A percentile compares a stretch with the other conserved stretches of the same genome.
These are phyloP conservation scores for Samsoniella hepiali DNA, from an alignment of 2,329 filamentous ascomycete genomes.

Conservation along the genomic window DNA sequence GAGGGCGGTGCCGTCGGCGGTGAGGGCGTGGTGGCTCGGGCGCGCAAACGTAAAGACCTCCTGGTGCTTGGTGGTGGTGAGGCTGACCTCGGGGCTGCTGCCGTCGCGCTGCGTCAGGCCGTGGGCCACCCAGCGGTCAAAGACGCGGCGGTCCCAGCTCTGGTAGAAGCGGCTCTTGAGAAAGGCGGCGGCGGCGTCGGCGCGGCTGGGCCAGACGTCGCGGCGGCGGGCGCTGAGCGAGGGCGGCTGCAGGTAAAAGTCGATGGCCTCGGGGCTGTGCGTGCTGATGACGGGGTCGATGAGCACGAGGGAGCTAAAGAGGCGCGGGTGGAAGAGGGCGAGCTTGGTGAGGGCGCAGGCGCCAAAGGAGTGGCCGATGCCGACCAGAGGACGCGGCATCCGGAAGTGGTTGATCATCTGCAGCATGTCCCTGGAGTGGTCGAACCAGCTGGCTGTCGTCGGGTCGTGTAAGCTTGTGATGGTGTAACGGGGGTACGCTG, in stretches of 20 bases:
- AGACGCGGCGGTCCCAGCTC: conserved; percentile 75
- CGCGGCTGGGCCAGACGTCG: conserved; percentile 77
- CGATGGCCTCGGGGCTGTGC: conserved; percentile 39
- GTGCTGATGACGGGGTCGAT: conserved; percentile 78
- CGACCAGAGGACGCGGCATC: conserved; percentile 73
- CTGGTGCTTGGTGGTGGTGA: conserved; percentile 81
- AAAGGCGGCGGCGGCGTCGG: conserved; percentile 65
- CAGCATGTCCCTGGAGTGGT: conserved; percentile 79
- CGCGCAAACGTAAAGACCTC: conserved; percentile 69
- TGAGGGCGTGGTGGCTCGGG: conserved; percentile 49
- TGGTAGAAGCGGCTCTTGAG: conserved; percentile 67
- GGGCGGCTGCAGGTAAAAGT: conserved; percentile 39
- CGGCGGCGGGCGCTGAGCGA: conserved; percentile 67
- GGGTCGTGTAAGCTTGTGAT: neutral
- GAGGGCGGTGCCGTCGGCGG: conserved; percentile 35
- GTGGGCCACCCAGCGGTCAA: conserved; percentile 59
- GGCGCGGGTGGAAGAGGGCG: conserved; percentile 73
- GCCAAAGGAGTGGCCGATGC: conserved; percentile 87
- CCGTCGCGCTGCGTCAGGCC: conserved; percentile 65
- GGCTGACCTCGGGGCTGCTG: conserved; percentile 54
- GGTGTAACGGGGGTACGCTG: no score
- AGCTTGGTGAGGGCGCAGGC: conserved; percentile 69
- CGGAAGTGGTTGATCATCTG: conserved; percentile 84
- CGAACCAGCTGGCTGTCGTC: conserved; percentile 73
- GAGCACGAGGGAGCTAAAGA: conserved; percentile 71